phyloP scores from a whole-genome alignment of 192 early-diverging fungal genomes.

The Coemansia sp. region DNA sequence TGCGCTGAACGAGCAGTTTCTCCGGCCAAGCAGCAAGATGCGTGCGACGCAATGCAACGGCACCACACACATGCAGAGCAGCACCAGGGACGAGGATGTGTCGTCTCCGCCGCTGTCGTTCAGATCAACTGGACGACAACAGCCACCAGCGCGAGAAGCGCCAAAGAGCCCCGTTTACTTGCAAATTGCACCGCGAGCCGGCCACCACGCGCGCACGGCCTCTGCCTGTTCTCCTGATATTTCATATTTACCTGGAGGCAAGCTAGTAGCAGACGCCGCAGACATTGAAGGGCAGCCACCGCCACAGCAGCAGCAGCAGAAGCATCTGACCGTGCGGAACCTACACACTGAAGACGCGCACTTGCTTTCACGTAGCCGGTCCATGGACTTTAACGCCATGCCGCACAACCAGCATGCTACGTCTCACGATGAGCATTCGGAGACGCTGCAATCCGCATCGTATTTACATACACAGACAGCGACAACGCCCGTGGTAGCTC shows the following conservation, averaged over 20 bases:
- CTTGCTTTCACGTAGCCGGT: conserved; percentile 35
- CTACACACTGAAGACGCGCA: conserved; percentile 17
- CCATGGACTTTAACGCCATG: conserved; percentile 38
- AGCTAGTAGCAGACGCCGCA: neutral
- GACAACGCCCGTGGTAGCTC: conserved; percentile 29
- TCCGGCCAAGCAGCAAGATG: neutral
- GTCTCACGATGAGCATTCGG: neutral
- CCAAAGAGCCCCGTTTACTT: neutral
- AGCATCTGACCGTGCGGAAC: conserved; percentile 5
- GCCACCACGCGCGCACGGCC: conserved; percentile 9
- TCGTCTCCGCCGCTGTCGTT: neutral
- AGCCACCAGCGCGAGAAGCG: neutral
- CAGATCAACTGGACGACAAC: conserved; percentile 5
- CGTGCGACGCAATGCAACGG: neutral
- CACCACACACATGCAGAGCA: neutral
- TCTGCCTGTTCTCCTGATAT: conserved; percentile 4
- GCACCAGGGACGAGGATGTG: neutral
- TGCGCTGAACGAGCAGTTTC: conserved; percentile 50
- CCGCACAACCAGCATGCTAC: neutral
- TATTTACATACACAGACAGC: neutral
- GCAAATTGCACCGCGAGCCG: neutral
- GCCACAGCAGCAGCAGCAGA: neutral
- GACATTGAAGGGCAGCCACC: neutral
- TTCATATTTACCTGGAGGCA: neutral
- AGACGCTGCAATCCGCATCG: neutral